Evolutionary conservation across 2,329 filamentous ascomycete genomes (phyloP), one percentile per base, ranked within the genome.

Genomic region (Claviceps capensis): DNA sequence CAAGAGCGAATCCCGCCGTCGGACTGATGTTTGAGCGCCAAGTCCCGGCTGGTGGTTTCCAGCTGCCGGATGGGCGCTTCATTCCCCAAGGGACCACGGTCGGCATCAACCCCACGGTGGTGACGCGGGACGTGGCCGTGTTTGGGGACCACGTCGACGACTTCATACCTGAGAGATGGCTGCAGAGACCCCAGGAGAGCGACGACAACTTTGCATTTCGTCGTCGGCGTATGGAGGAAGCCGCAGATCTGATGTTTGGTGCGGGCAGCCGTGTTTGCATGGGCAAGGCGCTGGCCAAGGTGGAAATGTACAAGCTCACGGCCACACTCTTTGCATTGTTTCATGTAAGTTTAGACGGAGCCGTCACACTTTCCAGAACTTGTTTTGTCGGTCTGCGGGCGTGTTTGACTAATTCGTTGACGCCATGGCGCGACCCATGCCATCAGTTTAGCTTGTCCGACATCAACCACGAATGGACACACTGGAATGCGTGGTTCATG

Each of bases 91-190:
- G 69, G 4, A 65, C 65, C 0, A 60, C 64, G n/a, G 65, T 73
- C 0, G 70, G 70, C 4, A 67, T 73, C 51, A 72, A 68, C 45
- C 64, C 69, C 0, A 70, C 65, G 52, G 65, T 73, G 2, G 58
- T 68, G 1, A 63, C 66, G 0, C 60, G 63, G 6, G 71, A 77
- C 58, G 61, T 60, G 45, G 53, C 47, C 0, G 57, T 72, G 3
- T 78, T 72, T 57, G 75, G 73, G 0, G 56, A 63, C 0, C 71
- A 78, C 52, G 66, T 69, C 0, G 66, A 75, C 19, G 53, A 56
- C 0, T 78, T 72, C 55, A 62, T 64, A 1, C 73, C 75, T 0
- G 74, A 75, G 47, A 64, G 76, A 3, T 79, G 74, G 74, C 59
- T 78, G 7, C 61, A 63, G 53, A 34, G 52, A 52, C 30, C 48